Evolutionary conservation across 306 rosid species (phyloP).

Genomic region (Malus fusca): DNA sequence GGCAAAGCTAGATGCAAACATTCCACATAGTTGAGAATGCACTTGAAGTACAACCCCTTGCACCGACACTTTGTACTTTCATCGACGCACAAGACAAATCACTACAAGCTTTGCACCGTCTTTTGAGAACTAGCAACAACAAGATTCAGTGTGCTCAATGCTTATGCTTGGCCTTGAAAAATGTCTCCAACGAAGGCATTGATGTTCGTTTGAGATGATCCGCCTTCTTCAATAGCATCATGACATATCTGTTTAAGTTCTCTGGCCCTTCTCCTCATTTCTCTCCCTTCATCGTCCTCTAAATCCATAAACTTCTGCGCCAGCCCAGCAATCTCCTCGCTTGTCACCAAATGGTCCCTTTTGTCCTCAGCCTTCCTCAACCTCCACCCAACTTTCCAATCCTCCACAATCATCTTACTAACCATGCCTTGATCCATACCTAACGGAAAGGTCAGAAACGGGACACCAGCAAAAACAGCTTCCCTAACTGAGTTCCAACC

Average conservation of each 20-base stretch:
- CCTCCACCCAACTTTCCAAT: slow-evolving; percentile 55
- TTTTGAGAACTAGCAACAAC: too few relatives aligned
- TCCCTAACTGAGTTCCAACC: slow-evolving; percentile 59
- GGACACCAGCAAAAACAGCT: slow-evolving; percentile 46
- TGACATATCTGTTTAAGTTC: slow-evolving; percentile 22
- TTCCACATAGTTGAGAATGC: too few relatives aligned
- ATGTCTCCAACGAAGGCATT: slow-evolving; percentile 25
- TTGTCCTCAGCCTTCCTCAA: slow-evolving; percentile 26
- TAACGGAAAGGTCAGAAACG: slow-evolving; percentile 46
- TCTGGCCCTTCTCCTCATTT: slow-evolving; percentile 29
- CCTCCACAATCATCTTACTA: slow-evolving; percentile 33
- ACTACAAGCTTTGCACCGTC: too few relatives aligned
- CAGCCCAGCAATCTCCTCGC: slow-evolving; percentile 23
- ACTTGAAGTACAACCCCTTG: too few relatives aligned
- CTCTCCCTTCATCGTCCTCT: slow-evolving; percentile 25
- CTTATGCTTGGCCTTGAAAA: not conserved
- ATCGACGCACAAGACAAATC: too few relatives aligned
- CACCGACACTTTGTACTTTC: too few relatives aligned
- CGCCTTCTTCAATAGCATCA: slow-evolving; percentile 24
- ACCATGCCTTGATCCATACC: slow-evolving; percentile 33
- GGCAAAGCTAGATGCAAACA: too few relatives aligned
- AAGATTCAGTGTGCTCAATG: too few relatives aligned
- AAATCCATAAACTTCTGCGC: slow-evolving; percentile 32
- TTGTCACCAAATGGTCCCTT: slow-evolving; percentile 26
- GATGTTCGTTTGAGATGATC: slow-evolving; percentile 33